Evolutionary conservation across 2,329 filamentous ascomycete genomes (phyloP).

Genomic region (Pleurostoma richardsiae): DNA sequence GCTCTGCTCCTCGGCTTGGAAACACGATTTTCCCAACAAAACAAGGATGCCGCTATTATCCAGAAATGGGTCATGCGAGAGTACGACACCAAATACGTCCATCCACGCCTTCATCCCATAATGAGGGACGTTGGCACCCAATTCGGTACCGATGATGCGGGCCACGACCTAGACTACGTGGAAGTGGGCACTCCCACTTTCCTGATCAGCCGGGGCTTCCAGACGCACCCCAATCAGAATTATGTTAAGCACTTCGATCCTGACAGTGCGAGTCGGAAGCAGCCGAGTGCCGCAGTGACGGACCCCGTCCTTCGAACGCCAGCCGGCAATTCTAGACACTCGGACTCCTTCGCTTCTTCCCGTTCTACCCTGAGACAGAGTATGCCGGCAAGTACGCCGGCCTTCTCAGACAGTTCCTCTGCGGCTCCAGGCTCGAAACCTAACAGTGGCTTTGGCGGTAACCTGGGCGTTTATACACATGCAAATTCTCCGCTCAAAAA

Average conservation of each 20-base stretch:
- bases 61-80: slow-evolving; percentile 91
- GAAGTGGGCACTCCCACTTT: slow-evolving; percentile 50
- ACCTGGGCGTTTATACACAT: slow-evolving; percentile 74
- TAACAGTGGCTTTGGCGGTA: slow-evolving; percentile 55
- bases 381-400: slow-evolving; percentile 3
- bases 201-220: slow-evolving; percentile 69
- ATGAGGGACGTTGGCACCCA: slow-evolving; percentile 78
- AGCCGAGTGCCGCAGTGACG: slow-evolving; percentile 12
- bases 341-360: slow-evolving; percentile 24
- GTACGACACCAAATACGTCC: slow-evolving; percentile 94
- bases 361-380: slow-evolving; percentile 4
- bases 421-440: too few relatives aligned
- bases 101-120: slow-evolving; percentile 77
- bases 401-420: background rate
- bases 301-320: slow-evolving; percentile 39
- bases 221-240: slow-evolving; percentile 77
- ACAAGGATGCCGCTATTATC: slow-evolving; percentile 77
- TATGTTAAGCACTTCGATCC: slow-evolving; percentile 70
- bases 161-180: slow-evolving; percentile 37
- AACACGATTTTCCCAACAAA: slow-evolving; percentile 73
- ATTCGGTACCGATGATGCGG: slow-evolving; percentile 47
- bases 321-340: slow-evolving; percentile 16
- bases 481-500: slow-evolving; percentile 81
- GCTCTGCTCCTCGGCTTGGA: slow-evolving; percentile 71
- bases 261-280: slow-evolving; percentile 34